Evolutionary conservation across 2,329 filamentous ascomycete species (phyloP).

Genomic region (Tolypocladium capitatum): DNA sequence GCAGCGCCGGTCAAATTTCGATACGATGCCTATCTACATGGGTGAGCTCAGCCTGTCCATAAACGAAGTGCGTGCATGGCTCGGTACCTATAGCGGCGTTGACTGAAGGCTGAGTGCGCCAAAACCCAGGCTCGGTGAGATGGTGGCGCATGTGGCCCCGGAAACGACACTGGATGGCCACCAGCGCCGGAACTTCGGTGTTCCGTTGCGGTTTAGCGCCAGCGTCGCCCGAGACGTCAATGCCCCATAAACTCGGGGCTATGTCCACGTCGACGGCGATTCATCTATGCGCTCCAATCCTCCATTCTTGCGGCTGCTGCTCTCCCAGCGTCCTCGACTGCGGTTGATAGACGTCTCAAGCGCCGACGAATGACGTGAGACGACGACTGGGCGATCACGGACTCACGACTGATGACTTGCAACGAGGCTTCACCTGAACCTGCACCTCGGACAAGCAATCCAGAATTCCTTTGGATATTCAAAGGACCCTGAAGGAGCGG

Average conservation of each 20-base stretch:
- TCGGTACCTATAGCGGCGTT: not conserved
- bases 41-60: no score
- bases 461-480: not conserved
- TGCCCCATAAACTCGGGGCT: not conserved
- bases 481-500: not conserved
- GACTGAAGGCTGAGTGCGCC: not conserved
- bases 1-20: no score
- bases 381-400: not conserved
- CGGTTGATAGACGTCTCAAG: not conserved
- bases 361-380: not conserved
- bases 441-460: no score
- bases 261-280: not conserved
- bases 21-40: no score
- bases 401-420: not conserved
- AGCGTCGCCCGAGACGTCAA: no score
- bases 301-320: not conserved
- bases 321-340: not conserved
- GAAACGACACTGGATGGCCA: not conserved
- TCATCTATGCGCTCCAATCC: not conserved
- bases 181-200: not conserved
- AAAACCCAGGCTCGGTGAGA: not conserved
- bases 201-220: not conserved
- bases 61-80: no score
- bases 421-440: not conserved
- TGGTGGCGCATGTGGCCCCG: not conserved